Evolutionary conservation across 768 basidiomycete genomes (phyloP), one percentile per base, ranked within the genome.

Genomic region (Mycena filopes): DNA sequence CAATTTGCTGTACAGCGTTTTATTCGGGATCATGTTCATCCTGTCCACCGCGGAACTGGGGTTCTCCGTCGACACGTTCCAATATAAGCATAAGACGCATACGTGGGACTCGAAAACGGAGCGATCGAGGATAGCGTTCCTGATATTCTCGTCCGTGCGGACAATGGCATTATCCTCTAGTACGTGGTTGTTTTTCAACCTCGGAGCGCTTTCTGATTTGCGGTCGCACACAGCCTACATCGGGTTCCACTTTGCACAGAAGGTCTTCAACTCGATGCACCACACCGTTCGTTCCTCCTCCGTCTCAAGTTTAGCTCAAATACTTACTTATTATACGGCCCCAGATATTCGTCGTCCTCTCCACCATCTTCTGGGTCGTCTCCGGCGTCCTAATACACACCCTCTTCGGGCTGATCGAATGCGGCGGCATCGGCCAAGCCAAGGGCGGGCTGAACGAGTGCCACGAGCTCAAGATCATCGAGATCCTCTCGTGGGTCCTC

Each of bases 1-100:
- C 23, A 38, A 6, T 26, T 29, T 20, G 4, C 25, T 11, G n/a
- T n/a, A n/a, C 43, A 62, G 60, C 23, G 60, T 62, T n/a, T 16
- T 62, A 16, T 62, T 62, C 31, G 60, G 60, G 10, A 62, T 62
- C 29, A 62, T 62, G 60, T 62, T n/a, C n/a, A n/a, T n/a, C n/a
- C n/a, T n/a, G n/a, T n/a, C n/a, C n/a, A n/a, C n/a, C n/a, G n/a
- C n/a, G n/a, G 60, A 62, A 23, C 51, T 62, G 10, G 60, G 43
- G 33, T 55, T 62, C 45, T 26, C 11, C 33, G 53, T 62, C 25
- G 60, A 62, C 23, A 62, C 60, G 42, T 55, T 55, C 13, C 60
- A 62, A 31, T n/a, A n/a, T n/a, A n/a, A n/a, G n/a, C n/a, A n/a
- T n/a, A n/a, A n/a, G n/a, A n/a, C n/a, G n/a, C n/a, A n/a, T n/a